phyloP scores from a whole-genome alignment of 805 yeast genomes.

The Pichia paraexigua region DNA sequence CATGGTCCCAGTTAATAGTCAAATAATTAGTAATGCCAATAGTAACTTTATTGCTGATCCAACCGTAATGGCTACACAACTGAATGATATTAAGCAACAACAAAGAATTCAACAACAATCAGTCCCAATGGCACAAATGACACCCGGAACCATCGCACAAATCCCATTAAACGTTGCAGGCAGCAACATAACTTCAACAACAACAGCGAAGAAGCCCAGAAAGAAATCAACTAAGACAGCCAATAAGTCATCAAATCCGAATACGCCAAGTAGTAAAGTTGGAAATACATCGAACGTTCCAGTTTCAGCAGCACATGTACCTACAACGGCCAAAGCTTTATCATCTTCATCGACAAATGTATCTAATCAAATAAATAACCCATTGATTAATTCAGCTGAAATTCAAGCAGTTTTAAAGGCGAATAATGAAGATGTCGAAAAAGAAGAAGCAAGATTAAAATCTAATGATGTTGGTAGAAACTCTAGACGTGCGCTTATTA shows the following conservation, averaged over 20 bases:
- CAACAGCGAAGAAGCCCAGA: not conserved
- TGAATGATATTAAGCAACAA: not conserved
- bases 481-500: constrained; percentile 35
- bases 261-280: not conserved
- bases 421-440: constrained; percentile 22
- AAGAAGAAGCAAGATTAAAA: constrained; percentile 22
- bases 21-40: not conserved
- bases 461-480: constrained; percentile 34
- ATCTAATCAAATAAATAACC: not conserved
- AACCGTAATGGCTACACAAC: not conserved
- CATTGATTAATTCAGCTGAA: constrained; percentile 5
- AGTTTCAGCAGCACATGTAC: constrained; percentile 2
- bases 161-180: not conserved
- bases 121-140: not conserved
- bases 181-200: not conserved
- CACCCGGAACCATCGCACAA: not conserved
- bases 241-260: not conserved
- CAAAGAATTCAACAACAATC: not conserved
- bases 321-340: constrained; percentile 4
- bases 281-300: not conserved
- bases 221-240: not conserved
- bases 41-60: not conserved
- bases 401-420: constrained; percentile 25
- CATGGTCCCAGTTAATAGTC: not conserved
- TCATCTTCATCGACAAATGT: constrained; percentile 6